Evolutionary conservation across 2,329 filamentous ascomycete genomes (phyloP).

Genomic region (Pochonia chlamydosporia): DNA sequence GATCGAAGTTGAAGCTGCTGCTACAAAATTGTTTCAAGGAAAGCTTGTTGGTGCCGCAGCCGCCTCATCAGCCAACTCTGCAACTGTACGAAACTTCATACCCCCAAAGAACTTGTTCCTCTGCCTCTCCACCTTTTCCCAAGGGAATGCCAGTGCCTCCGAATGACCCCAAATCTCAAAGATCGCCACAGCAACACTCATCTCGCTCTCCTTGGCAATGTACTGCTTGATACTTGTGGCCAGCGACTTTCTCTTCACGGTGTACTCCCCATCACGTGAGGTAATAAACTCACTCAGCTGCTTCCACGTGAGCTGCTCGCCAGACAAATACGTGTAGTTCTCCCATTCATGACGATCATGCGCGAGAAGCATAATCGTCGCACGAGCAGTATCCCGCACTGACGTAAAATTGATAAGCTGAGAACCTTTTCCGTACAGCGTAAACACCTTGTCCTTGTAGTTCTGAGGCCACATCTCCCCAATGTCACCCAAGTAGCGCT

Average conservation of each 20-base stretch:
- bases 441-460: slow-evolving; percentile 3
- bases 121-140: slow-evolving; percentile 1
- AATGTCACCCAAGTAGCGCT: slow-evolving; percentile 4
- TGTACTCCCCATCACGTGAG: not conserved
- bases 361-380: slow-evolving; percentile 1
- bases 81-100: not conserved
- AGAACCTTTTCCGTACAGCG: slow-evolving; percentile 5
- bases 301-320: slow-evolving; percentile 3
- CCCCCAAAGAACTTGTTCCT: slow-evolving; percentile 3
- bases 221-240: slow-evolving; percentile 5
- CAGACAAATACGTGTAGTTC: slow-evolving; percentile 5
- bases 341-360: slow-evolving; percentile 7
- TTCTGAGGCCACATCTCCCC: slow-evolving; percentile 8
- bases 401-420: slow-evolving; percentile 6
- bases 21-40: too few relatives aligned
- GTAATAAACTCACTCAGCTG: slow-evolving; percentile 2
- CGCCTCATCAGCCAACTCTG: slow-evolving; percentile 2
- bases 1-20: too few relatives aligned
- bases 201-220: not conserved
- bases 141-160: slow-evolving; percentile 1
- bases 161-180: slow-evolving; percentile 7
- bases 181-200: not conserved
- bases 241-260: slow-evolving; percentile 4
- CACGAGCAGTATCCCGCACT: slow-evolving; percentile 1
- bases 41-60: too few relatives aligned